Conservation (phyloP, 768 basidiomycete genomes). For the Hygrocybe coccinea region DNA sequence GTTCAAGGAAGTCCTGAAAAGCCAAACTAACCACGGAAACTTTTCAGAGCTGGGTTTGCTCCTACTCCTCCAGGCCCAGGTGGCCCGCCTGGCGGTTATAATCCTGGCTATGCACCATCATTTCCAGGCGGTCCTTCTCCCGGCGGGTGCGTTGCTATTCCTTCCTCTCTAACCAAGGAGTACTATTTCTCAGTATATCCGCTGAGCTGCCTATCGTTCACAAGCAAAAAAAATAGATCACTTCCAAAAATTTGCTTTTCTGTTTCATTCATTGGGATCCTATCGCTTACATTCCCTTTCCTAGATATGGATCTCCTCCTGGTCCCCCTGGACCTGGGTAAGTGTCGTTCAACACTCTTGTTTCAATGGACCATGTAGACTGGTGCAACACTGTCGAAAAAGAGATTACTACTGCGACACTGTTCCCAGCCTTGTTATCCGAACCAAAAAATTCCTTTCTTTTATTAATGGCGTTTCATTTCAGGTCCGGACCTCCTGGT, state of each 20-base stretch:
- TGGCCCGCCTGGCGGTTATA: conserved; percentile 30
- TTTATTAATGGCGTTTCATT: background rate
- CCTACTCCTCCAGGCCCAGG: conserved; percentile 7
- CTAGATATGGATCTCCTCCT: background rate
- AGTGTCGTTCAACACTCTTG: background rate
- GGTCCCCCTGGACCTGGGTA: conserved; percentile 11
- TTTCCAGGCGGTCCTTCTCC: conserved; percentile 18
- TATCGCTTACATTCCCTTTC: background rate
- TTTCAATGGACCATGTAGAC: background rate
- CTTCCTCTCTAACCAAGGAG: too few species aligned
- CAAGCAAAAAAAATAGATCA: too few species aligned
- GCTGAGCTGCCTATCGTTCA: too few species aligned
- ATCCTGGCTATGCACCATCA: conserved; percentile 40
- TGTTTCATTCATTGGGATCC: background rate
- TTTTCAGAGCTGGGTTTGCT: background rate
- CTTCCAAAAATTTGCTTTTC: too few species aligned
- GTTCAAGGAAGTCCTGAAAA: background rate
- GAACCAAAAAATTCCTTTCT: too few species aligned
- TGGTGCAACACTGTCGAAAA: background rate
- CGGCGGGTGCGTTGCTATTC: conserved; percentile 5
- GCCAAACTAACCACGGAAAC: too few species aligned
- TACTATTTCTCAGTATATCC: too few species aligned
- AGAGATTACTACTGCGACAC: background rate
- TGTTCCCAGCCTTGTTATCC: background rate
- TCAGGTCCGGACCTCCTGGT: background rate